phyloP scores from a whole-genome alignment of 2,329 filamentous ascomycete genomes.

The Thelonectria blattea region DNA sequence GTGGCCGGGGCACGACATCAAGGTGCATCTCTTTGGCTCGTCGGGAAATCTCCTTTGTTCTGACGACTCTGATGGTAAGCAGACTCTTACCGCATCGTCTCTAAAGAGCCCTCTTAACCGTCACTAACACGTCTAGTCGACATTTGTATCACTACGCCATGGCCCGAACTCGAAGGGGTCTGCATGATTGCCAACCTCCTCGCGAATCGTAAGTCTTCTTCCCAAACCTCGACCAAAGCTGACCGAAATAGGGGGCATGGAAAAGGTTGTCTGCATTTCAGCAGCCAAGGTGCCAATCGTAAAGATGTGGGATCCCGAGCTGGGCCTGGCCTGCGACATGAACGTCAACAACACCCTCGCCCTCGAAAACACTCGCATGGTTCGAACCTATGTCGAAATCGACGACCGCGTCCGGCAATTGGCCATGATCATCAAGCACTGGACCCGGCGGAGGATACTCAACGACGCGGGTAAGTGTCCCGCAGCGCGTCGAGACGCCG shows the following conservation, averaged over 20 bases:
- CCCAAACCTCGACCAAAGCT: no score
- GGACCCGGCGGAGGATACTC: constrained; percentile 89
- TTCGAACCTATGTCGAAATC: constrained; percentile 93
- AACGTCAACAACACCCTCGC: constrained; percentile 98
- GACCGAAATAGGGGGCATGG: constrained; percentile 80
- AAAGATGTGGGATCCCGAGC: constrained; percentile 96
- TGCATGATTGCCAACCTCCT: constrained; percentile 89
- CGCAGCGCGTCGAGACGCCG: background rate
- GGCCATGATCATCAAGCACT: constrained; percentile 97
- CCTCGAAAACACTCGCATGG: constrained; percentile 96
- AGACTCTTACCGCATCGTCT: no score
- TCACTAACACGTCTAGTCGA: constrained; percentile 74
- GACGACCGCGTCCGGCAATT: constrained; percentile 89
- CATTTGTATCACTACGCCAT: constrained; percentile 93
- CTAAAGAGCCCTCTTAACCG: no score
- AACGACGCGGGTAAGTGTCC: constrained; percentile 89
- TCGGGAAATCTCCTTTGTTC: constrained; percentile 95
- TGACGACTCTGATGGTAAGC: constrained; percentile 96
- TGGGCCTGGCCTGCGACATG: constrained; percentile 91
- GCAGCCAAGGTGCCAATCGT: constrained; percentile 97
- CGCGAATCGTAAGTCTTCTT: constrained; percentile 81
- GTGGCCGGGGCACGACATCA: constrained; percentile 90
- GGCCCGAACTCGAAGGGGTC: constrained; percentile 86
- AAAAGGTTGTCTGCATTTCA: constrained; percentile 92
- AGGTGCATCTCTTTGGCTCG: constrained; percentile 95